A percentile compares a stretch with the other conserved stretches of the same genome.
Evolutionary conservation across 2,329 filamentous ascomycete genomes (phyloP).

Genomic region (Penicillium brevicompactum): DNA sequence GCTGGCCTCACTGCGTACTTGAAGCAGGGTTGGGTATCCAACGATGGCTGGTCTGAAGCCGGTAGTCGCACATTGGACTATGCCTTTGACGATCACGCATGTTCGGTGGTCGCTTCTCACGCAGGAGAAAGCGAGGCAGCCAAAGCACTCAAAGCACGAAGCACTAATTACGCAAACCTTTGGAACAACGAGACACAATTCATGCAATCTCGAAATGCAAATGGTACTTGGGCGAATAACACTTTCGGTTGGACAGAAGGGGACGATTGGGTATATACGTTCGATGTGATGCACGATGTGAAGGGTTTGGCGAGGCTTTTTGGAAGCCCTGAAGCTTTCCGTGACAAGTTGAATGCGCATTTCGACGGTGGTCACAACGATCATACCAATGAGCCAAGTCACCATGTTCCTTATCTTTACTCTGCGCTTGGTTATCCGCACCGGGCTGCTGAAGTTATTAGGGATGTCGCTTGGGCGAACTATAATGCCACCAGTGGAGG

Average conservation of each 20-base stretch:
- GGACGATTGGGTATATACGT: conserved; percentile 55
- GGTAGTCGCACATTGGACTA: conserved; percentile 53
- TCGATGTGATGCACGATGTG: conserved; percentile 52
- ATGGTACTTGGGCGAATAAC: conserved; percentile 48
- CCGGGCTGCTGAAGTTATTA: conserved; percentile 42
- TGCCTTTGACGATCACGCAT: conserved; percentile 50
- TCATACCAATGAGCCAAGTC: conserved; percentile 53
- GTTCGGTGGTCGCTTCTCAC: conserved; percentile 43
- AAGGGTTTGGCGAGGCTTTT: conserved; percentile 47
- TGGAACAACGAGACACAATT: conserved; percentile 50
- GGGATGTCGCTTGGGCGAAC: conserved; percentile 42
- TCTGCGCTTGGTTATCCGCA: conserved; percentile 45
- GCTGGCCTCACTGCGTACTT: conserved; percentile 51
- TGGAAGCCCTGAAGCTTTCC: conserved; percentile 40
- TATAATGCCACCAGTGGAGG: conserved; percentile 52
- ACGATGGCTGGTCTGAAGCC: conserved; percentile 52
- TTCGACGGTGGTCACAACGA: conserved; percentile 51
- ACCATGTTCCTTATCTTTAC: conserved; percentile 53
- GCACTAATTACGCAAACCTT: conserved; percentile 45
- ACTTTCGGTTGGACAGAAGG: conserved; percentile 54
- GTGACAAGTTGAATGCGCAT: conserved; percentile 47
- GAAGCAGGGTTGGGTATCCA: conserved; percentile 50
- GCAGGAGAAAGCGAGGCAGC: conserved; percentile 39
- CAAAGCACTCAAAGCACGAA: conserved; percentile 37
- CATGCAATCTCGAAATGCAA: conserved; percentile 52